Evolutionary conservation across 345 rosid genomes (phyloP).

Genomic region (Erodium maritimum): DNA sequence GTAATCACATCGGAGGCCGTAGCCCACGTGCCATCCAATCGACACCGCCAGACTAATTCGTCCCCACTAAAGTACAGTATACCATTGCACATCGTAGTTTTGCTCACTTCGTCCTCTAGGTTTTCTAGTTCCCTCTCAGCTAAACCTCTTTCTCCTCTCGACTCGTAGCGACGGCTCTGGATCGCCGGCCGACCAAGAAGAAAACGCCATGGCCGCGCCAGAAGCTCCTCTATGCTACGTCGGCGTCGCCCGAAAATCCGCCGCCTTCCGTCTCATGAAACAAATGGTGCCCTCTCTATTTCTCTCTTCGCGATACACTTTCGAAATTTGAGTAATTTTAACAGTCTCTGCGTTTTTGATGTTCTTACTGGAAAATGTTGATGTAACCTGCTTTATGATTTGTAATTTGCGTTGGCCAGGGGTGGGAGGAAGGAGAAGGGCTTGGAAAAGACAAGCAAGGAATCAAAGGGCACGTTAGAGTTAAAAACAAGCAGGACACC

Average conservation of each 20-base stretch:
- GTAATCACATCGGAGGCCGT: too few species aligned
- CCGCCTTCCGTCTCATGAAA: constrained; percentile 95
- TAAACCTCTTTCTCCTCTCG: constrained; percentile 7
- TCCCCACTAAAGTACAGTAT: constrained; percentile 2
- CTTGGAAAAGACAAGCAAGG: constrained; percentile 97
- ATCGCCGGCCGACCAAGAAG: constrained; percentile 13
- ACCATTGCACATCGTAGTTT: constrained; percentile 10
- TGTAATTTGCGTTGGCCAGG: constrained; percentile 28
- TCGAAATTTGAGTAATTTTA: too few species aligned
- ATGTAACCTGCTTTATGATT: not conserved
- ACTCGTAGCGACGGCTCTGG: constrained; percentile 21
- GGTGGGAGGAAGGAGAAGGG: constrained; percentile 99
- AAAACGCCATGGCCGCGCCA: constrained; percentile 61
- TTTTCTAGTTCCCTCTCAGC: constrained; percentile 12
- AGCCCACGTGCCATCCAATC: too few species aligned
- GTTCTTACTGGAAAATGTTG: not conserved
- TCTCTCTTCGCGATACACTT: too few species aligned
- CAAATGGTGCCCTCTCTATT: constrained; percentile 44
- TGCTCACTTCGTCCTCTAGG: constrained; percentile 10
- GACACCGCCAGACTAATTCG: not conserved
- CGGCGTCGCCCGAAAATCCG: constrained; percentile 62
- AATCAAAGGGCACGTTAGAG: constrained; percentile 77
- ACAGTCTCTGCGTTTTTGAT: not conserved
- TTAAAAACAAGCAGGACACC: constrained; percentile 83
- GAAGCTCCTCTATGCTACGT: constrained; percentile 88